Conservation (phyloP, 176 grass and related monocot species). For the Carex cristatella region DNA sequence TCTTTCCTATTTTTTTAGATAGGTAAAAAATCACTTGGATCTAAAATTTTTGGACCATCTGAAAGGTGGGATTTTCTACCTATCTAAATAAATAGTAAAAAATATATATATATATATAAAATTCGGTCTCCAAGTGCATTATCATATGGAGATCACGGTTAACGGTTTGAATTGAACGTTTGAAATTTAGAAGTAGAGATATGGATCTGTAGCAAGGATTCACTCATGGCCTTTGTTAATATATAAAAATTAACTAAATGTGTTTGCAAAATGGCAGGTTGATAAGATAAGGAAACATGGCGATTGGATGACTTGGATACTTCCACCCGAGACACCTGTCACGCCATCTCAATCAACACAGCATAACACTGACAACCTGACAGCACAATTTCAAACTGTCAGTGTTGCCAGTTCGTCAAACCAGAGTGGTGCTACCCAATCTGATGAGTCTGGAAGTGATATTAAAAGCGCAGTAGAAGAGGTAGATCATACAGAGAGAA, state of each 20-base stretch:
- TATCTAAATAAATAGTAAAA: too few species aligned
- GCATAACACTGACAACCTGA: constrained; percentile 13
- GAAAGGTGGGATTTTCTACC: too few species aligned
- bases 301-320: constrained; percentile 39
- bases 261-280: constrained; percentile 24
- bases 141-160: too few species aligned
- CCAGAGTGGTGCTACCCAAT: constrained; percentile 10
- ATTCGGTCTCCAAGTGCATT: too few species aligned
- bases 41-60: too few species aligned
- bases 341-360: constrained; percentile 17
- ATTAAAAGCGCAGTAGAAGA: constrained; percentile 13
- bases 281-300: constrained; percentile 43
- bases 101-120: too few species aligned
- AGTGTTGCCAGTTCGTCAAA: background rate
- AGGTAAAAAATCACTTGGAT: too few species aligned
- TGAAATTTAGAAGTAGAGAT: too few species aligned
- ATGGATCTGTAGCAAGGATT: too few species aligned
- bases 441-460: constrained; percentile 24
- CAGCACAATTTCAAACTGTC: constrained; percentile 23
- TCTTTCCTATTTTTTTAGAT: too few species aligned
- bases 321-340: constrained; percentile 18
- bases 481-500: constrained; percentile 17
- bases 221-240: background rate
- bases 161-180: too few species aligned
- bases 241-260: constrained; percentile 13